Evolutionary conservation across 2,329 filamentous ascomycete species (phyloP).

Genomic region (Taxawa tesnikishii): DNA sequence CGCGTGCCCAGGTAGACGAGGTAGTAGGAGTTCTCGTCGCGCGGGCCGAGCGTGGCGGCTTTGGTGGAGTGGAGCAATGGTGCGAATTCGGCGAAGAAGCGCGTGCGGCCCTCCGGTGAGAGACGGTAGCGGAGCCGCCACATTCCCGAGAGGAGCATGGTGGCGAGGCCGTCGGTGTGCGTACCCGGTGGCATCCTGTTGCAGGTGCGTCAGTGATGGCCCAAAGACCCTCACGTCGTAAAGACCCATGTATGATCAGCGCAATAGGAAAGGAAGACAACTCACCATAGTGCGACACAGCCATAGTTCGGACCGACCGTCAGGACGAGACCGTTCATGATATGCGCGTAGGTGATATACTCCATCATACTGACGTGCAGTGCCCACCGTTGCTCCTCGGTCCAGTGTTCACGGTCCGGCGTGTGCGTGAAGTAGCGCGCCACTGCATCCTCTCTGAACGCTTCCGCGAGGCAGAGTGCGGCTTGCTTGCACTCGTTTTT

Average conservation of each 20-base stretch:
- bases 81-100: constrained; percentile 68
- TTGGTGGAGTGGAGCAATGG: constrained; percentile 65
- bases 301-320: constrained; percentile 66
- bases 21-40: constrained; percentile 62
- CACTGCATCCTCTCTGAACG: constrained; percentile 64
- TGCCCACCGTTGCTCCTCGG: constrained; percentile 58
- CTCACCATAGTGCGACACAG: constrained; percentile 67
- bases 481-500: constrained; percentile 60
- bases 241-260: background rate
- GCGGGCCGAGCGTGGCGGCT: constrained; percentile 49
- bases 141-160: constrained; percentile 60
- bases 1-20: constrained; percentile 74
- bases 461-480: constrained; percentile 59
- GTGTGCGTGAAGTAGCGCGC: constrained; percentile 64
- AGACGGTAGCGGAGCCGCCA: constrained; percentile 69
- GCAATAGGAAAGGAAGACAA: constrained; percentile 10
- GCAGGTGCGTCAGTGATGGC: too few species aligned
- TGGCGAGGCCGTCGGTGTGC: constrained; percentile 61
- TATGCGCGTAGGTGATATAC: constrained; percentile 65
- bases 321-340: constrained; percentile 60
- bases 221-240: too few species aligned
- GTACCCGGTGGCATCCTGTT: constrained; percentile 64
- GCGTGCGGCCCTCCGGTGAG: constrained; percentile 55
- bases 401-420: constrained; percentile 51
- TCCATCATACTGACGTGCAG: constrained; percentile 67